A percentile compares a stretch with the other conserved stretches of the same genome.
Conservation (phyloP, 306 rosid species). For the Pachyrhizus erosus region DNA sequence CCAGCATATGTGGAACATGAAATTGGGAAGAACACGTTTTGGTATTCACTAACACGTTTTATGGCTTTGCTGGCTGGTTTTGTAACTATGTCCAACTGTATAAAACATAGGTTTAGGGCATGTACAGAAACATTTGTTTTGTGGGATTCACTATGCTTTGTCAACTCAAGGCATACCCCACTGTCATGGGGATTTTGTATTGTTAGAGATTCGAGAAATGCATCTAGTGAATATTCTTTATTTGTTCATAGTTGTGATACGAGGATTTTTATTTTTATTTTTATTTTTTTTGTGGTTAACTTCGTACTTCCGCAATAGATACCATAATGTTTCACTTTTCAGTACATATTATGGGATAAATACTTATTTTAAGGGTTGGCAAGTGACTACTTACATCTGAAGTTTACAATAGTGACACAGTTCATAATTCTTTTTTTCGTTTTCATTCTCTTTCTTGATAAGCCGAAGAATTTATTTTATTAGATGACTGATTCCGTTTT, state of each 20-base stretch:
- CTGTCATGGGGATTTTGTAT: slow-evolving; percentile 50
- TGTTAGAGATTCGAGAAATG: slow-evolving; percentile 33
- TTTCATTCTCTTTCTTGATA: too few species aligned
- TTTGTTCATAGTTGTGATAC: slow-evolving; percentile 29
- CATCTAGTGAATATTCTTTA: slow-evolving; percentile 46
- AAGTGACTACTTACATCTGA: too few species aligned
- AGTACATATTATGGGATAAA: not conserved
- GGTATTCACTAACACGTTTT: not conserved
- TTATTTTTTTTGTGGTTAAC: not conserved
- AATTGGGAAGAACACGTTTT: slow-evolving; percentile 28
- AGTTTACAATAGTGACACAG: too few species aligned
- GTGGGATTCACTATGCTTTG: slow-evolving; percentile 30
- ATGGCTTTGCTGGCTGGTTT: slow-evolving; percentile 21
- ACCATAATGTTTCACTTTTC: not conserved
- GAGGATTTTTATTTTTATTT: slow-evolving; percentile 1
- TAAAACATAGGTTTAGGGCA: slow-evolving; percentile 49
- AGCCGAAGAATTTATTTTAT: too few species aligned
- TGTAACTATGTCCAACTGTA: slow-evolving; percentile 35
- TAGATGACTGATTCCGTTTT: too few species aligned
- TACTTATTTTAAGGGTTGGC: not conserved
- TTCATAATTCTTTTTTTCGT: too few species aligned
- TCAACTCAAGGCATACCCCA: slow-evolving; percentile 33
- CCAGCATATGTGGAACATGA: slow-evolving; percentile 38
- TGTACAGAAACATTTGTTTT: slow-evolving; percentile 50
- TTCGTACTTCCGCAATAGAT: not conserved